Conservation (phyloP, 148 eudicot genomes). For the Persicaria tinctoria region DNA sequence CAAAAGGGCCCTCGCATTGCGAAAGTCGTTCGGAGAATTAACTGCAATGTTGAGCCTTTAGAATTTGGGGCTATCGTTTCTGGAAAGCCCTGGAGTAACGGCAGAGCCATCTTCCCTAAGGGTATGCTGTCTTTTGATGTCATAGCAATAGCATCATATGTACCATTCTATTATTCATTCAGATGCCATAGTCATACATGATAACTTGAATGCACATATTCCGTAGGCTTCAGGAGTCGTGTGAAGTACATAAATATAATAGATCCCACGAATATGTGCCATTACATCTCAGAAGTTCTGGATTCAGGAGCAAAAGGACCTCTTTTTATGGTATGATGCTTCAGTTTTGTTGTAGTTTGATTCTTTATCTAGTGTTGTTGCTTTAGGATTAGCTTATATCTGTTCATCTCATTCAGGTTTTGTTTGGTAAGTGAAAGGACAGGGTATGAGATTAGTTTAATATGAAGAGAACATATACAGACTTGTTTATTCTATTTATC, state of each 20-base stretch:
- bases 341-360: neutral
- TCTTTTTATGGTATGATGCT: constrained; percentile 70
- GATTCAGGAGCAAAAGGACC: constrained; percentile 82
- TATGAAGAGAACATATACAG: neutral
- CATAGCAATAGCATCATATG: neutral
- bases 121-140: constrained; percentile 36
- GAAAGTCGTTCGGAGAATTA: constrained; percentile 80
- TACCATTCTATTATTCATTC: neutral
- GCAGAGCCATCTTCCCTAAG: constrained; percentile 83
- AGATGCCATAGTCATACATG: neutral
- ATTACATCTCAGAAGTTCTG: constrained; percentile 72
- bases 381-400: neutral
- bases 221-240: constrained; percentile 81
- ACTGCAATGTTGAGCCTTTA: constrained; percentile 68
- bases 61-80: constrained; percentile 55
- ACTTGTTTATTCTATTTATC: neutral
- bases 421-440: neutral
- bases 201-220: constrained; percentile 4
- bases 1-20: constrained; percentile 96
- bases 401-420: neutral
- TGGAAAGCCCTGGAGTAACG: constrained; percentile 72
- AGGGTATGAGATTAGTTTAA: neutral
- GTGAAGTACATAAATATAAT: constrained; percentile 66
- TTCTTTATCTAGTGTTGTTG: neutral
- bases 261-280: constrained; percentile 73